phyloP scores from a whole-genome alignment of 495 filamentous ascomycete species.

The Lophiostoma macrostomum region DNA sequence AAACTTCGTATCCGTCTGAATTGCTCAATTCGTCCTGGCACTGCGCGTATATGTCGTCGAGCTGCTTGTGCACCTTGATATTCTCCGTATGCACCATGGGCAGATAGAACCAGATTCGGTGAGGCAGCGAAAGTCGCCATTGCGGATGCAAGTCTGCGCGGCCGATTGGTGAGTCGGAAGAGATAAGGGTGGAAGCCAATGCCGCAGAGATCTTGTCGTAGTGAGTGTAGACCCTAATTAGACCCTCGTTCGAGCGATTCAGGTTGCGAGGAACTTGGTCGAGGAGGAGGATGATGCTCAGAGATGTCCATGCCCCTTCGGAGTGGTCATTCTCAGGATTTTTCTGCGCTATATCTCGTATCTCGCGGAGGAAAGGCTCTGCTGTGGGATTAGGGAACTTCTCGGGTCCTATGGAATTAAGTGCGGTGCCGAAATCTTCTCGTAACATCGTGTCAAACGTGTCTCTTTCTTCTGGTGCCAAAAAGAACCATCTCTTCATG shows the following conservation, averaged over 20 bases:
- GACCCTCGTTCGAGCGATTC: conserved; percentile 40
- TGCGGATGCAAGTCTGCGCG: conserved; percentile 26
- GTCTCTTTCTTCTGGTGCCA: conserved; percentile 33
- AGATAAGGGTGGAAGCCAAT: conserved; percentile 5
- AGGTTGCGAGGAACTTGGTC: conserved; percentile 52
- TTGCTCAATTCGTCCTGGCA: conserved; percentile 27
- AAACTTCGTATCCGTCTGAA: conserved; percentile 20
- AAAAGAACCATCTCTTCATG: conserved; percentile 36
- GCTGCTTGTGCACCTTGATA: conserved; percentile 34
- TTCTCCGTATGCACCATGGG: conserved; percentile 49
- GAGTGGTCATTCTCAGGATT: conserved; percentile 15
- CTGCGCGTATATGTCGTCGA: conserved; percentile 23
- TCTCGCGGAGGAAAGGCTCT: conserved; percentile 38
- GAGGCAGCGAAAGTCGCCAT: conserved; percentile 16
- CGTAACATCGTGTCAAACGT: conserved; percentile 38
- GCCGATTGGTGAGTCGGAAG: conserved; percentile 1
- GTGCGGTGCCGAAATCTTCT: conserved; percentile 29
- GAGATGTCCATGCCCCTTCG: conserved; percentile 31
- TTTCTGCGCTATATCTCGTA: conserved; percentile 23
- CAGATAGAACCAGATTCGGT: conserved; percentile 45
- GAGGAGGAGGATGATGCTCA: conserved; percentile 46
- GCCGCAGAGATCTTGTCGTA: conserved; percentile 46
- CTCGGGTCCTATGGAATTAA: conserved; percentile 39
- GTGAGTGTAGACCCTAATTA: conserved; percentile 43
- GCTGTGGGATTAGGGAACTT: conserved; percentile 38